Base-by-base conservation (phyloP, 257 asterid species). In the Nicotiana noctiflora region DNA sequence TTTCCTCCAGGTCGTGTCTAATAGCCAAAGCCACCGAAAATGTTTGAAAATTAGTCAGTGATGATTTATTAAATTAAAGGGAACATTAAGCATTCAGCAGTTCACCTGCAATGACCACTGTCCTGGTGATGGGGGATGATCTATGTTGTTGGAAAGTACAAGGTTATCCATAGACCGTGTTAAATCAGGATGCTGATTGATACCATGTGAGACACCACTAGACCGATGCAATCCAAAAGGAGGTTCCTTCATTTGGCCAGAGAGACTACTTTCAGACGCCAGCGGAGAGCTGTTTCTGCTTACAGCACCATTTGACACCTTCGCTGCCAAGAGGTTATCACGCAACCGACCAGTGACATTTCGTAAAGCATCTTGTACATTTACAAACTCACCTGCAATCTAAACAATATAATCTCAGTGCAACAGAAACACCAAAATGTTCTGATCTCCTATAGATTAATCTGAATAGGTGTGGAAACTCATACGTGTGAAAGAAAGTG, bases 351-450 rank as follows among this genome's bases (percentile, higher is more conserved):
- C 76, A 55, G 92, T 90, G 82, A 91, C 94, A 82, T 82, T 89
- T 84, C 81, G 83, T 56, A 93, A 84, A 82, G 97, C 98, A 88
- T 85, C 85, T 85, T 78, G 90, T 65, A 92, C 94, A 80, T 89
- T 91, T 81, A 55, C 83, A 55, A 89, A 66, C 84, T 90, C 94
- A 80, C 98, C 98, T 9, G 85, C 91, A 79, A 93, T 91, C 97
- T 93, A 85, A 72, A 83, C 23, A 46, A 46, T 72, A 49, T 59
- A 72, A 72, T 21, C 23, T 46, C 40, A 46, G 40, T 7, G 61
- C 61, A 72, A 46, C 78, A 21, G 37, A 21, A 14, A 23, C 37
- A 23, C 23, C 21, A 72, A 72, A 72, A 72, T 72, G 37, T 44
- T 51, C 37, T 72, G 77, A 72, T 70, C 21, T 70, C 21, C 29